Evolutionary conservation across 2,329 filamentous ascomycete genomes (phyloP), one percentile per base, ranked within the genome.

Genomic region (Trichoderma harzianum): DNA sequence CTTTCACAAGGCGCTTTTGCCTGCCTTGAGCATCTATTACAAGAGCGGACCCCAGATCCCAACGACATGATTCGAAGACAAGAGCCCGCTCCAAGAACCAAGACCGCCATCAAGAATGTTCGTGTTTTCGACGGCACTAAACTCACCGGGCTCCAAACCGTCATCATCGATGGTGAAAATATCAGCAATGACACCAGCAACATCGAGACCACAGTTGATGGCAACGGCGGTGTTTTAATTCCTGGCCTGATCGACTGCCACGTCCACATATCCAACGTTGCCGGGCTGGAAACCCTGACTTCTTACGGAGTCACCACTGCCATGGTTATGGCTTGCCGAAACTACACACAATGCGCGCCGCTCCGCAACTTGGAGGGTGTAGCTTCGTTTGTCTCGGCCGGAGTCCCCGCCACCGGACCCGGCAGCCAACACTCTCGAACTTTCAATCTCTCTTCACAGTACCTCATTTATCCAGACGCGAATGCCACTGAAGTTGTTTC

Each of bases 361-460:
- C 65, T 69, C 16, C 53, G 53, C 28, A 47, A 61, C 32, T 18
- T 69, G n/a, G 55, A 69, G 3, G 65, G 65, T 8, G 65, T 69
- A 12, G 65, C 65, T 24, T 69, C 65, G 2, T 69, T 69, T 36
- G 11, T 69, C n/a, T 69, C 65, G 3, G 65, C 65, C 14, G 65
- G 65, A 2, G 18, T 69, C 14, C 65, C 65, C 7, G 65, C 65
- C 8, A 69, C 65, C 5, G 65, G 65, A 14, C 65, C 65, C 8
- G 65, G 65, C 11, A 69, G 65, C n/a, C 65, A 69, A 21, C 65
- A 69, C 53, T 69, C 65, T n/a, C 57, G 39, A 11, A 69, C 65
- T 2, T 69, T 69, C 36, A 69, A 69, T n/a, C 36, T 69, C 10
- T 43, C 55, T 8, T 55, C 65, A 1, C 65, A 55, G 5, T 61